Conservation (phyloP, 768 basidiomycete species). For the Mrakia hoshinonis region DNA sequence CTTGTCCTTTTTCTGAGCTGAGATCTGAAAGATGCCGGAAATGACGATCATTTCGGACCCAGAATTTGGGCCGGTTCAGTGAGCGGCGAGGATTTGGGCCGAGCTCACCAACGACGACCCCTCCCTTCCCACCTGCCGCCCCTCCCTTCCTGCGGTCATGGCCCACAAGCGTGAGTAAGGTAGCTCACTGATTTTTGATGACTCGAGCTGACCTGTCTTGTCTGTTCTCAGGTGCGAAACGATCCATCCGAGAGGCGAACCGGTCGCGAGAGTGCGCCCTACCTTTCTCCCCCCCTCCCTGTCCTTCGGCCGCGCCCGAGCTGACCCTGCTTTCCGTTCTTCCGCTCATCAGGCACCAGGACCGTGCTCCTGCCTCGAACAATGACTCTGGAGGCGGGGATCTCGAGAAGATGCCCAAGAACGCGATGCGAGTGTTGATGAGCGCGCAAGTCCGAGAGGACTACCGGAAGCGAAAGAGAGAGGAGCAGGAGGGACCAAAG, state of each 20-base stretch:
- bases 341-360: not conserved
- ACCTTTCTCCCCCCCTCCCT: not conserved
- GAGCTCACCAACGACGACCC: not conserved
- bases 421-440: slow-evolving; percentile 23
- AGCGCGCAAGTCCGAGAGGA: slow-evolving; percentile 19
- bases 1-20: not conserved
- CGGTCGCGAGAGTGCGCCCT: slow-evolving; percentile 4
- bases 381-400: not conserved
- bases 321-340: not conserved
- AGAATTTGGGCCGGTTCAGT: no score
- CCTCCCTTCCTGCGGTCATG: not conserved
- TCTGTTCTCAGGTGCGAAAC: slow-evolving; percentile 12
- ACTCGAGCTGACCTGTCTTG: not conserved
- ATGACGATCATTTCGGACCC: no score
- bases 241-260: slow-evolving; percentile 20
- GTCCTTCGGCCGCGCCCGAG: not conserved
- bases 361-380: not conserved
- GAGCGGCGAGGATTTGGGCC: no score
- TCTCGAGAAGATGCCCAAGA: slow-evolving; percentile 23
- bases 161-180: slow-evolving; percentile 23
- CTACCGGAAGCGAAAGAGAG: slow-evolving; percentile 25
- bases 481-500: not conserved
- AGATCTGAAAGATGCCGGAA: no score
- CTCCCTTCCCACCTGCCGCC: not conserved
- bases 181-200: no score